Conservation (phyloP, 78 protist genomes). For the Isochrysis galbana region DNA sequence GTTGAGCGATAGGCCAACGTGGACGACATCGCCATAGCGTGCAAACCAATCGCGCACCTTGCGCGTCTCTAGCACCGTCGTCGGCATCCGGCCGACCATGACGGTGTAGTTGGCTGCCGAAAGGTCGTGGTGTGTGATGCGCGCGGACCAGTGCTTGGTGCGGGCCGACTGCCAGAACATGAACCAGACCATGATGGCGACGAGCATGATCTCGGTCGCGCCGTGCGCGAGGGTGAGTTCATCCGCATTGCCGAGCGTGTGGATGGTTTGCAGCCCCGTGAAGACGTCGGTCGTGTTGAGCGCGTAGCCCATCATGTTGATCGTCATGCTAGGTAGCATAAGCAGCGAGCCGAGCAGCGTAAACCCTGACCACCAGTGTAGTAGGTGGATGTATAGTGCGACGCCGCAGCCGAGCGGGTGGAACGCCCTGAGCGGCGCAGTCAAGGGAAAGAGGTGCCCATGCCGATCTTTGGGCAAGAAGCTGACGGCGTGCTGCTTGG, state of each 20-base stretch:
- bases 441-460: not conserved
- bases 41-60: not conserved
- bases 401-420: slow-evolving; percentile 5
- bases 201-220: not conserved
- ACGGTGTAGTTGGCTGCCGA: not conserved
- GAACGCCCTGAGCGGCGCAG: not conserved
- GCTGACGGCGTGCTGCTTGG: not conserved
- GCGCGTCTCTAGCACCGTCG: not conserved
- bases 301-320: not conserved
- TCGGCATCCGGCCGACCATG: not conserved
- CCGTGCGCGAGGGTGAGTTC: not conserved
- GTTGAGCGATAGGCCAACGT: not conserved
- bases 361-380: slow-evolving; percentile 1
- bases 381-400: not conserved
- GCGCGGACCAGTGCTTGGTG: not conserved
- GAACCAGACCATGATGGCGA: not conserved
- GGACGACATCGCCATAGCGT: not conserved
- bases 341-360: not conserved
- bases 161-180: not conserved
- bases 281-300: not conserved
- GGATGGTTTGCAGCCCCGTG: not conserved
- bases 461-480: slow-evolving; percentile 10
- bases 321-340: too few species aligned
- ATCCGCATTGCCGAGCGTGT: not conserved
- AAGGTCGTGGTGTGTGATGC: not conserved